Evolutionary conservation across 73 alveolate genomes (phyloP).

Genomic region (Stentor coeruleus): DNA sequence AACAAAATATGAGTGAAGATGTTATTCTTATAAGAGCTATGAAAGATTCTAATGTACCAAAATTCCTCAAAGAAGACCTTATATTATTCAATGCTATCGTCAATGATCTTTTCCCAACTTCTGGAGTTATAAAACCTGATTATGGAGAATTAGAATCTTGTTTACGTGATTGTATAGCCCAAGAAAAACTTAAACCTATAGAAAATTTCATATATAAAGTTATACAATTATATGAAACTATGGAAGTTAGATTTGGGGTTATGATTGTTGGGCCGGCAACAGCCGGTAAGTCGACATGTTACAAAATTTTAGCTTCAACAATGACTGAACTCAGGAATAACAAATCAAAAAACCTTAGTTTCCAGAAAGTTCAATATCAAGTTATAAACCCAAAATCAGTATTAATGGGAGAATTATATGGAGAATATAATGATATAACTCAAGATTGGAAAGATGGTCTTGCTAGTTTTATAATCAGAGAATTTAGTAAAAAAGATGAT

Average conservation of each 20-base stretch:
- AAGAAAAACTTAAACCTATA: conserved; percentile 82
- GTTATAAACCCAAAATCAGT: conserved; percentile 92
- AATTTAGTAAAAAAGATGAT: conserved; percentile 82
- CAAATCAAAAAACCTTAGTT: conserved; percentile 64
- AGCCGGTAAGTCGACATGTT: conserved; percentile 86
- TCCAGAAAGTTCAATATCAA: conserved; percentile 83
- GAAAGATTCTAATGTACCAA: conserved; percentile 95
- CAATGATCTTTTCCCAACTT: conserved; percentile 99
- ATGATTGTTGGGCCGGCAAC: conserved; percentile 95
- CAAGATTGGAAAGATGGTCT: conserved; percentile 97
- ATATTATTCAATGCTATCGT: conserved; percentile 96
- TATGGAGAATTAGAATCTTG: conserved; percentile 76
- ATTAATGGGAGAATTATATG: conserved; percentile 99
- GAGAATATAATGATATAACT: conserved; percentile 95
- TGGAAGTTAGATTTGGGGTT: conserved; percentile 99
- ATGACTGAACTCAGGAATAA: conserved; percentile 38
- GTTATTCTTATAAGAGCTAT: conserved; percentile 95
- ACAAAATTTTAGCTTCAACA: conserved; percentile 60
- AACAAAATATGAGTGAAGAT: conserved; percentile 84
- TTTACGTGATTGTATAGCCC: conserved; percentile 69
- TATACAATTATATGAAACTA: conserved; percentile 93
- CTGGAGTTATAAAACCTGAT: conserved; percentile 88
- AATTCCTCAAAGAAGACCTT: conserved; percentile 94
- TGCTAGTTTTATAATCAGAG: conserved; percentile 88
- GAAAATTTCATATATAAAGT: conserved; percentile 79